A percentile compares a stretch with the other conserved stretches of the same genome.
phyloP scores from a whole-genome alignment of 2,329 filamentous ascomycete genomes.

The Nothophoma quercina region DNA sequence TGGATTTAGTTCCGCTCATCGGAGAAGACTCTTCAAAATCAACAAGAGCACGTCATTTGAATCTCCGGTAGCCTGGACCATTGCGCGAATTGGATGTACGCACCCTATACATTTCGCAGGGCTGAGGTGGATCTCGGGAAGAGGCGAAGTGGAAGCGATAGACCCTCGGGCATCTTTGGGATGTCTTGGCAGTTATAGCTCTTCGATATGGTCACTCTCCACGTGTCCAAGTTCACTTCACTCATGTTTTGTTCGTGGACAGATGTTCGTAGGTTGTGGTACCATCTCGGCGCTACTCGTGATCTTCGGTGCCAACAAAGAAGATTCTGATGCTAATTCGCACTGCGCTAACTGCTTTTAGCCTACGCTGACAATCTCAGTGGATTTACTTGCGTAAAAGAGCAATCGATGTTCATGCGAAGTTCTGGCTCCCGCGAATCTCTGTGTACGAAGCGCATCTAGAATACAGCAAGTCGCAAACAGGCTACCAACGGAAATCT shows the following conservation, averaged over 20 bases:
- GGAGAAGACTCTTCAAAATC: constrained; percentile 23
- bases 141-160: neutral
- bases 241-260: neutral
- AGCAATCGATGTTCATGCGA: neutral
- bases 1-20: constrained; percentile 2
- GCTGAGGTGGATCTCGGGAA: neutral
- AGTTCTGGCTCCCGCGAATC: neutral
- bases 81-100: neutral
- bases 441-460: too few species aligned
- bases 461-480: too few species aligned
- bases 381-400: constrained; percentile 1
- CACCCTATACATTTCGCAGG: neutral
- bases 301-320: neutral
- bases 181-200: neutral
- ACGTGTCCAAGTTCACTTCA: too few species aligned
- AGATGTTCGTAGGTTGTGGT: neutral
- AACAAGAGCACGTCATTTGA: constrained; percentile 30
- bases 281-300: neutral
- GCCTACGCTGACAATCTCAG: neutral
- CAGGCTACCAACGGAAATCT: too few species aligned
- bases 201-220: too few species aligned
- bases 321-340: neutral
- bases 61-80: constrained; percentile 23
- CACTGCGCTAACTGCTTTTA: neutral
- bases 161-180: neutral